Conservation (phyloP, 2,329 filamentous ascomycete genomes). For the Beauveria varroae region DNA sequence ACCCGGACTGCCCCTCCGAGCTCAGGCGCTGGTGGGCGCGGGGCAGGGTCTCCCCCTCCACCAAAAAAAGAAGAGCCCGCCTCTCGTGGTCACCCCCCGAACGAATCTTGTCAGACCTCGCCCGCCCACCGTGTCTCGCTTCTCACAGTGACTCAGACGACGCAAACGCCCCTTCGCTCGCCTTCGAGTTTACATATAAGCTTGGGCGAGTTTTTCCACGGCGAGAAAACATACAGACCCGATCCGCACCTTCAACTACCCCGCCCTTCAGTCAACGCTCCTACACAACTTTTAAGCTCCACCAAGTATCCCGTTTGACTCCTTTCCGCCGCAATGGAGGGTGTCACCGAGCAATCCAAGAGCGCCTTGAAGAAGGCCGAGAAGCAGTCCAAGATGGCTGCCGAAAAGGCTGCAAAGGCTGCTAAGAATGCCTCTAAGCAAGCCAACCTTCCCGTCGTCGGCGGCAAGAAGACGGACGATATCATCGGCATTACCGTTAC, state of each 20-base stretch:
- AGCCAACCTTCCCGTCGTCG: constrained; percentile 40
- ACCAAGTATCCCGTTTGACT: constrained; percentile 5
- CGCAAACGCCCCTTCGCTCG: background rate
- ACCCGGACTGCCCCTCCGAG: constrained; percentile 8
- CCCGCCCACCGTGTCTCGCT: constrained; percentile 6
- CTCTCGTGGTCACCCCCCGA: constrained; percentile 9
- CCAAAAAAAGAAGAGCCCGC: constrained; percentile 7
- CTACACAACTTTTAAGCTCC: constrained; percentile 1
- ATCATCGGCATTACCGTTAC: constrained; percentile 83
- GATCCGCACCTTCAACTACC: background rate
- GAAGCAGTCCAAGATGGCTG: constrained; percentile 54
- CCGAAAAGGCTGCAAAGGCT: constrained; percentile 55
- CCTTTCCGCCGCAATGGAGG: constrained; percentile 21
- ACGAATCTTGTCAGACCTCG: background rate
- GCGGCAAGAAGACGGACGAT: constrained; percentile 54
- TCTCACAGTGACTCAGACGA: constrained; percentile 7
- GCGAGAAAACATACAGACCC: background rate
- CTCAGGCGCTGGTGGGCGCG: constrained; percentile 3
- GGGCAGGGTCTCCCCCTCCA: constrained; percentile 11
- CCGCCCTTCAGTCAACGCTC: background rate
- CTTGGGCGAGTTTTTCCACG: background rate
- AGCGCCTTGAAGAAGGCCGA: constrained; percentile 59
- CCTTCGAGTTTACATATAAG: background rate
- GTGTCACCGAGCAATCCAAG: constrained; percentile 42
- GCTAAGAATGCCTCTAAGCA: constrained; percentile 41